Evolutionary conservation across 768 basidiomycete genomes (phyloP).

Genomic region (Trametes elegans): DNA sequence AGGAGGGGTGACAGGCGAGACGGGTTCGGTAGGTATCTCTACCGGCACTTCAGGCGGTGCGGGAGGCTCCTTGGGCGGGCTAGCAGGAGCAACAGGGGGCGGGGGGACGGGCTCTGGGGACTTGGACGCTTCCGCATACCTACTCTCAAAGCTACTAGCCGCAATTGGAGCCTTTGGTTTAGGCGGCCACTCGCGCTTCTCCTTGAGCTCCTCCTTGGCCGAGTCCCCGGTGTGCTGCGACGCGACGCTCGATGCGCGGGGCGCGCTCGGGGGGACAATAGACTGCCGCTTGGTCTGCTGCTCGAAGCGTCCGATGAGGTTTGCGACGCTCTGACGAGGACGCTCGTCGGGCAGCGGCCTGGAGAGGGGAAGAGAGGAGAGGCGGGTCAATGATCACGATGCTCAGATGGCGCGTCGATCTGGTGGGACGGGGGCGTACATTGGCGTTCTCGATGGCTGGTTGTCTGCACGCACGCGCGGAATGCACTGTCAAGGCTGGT

Average conservation of each 20-base stretch:
- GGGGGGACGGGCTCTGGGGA: conserved; percentile 15
- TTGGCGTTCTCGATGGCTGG: conserved; percentile 15
- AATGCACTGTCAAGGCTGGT: conserved; percentile 13
- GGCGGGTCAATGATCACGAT: conserved; percentile 12
- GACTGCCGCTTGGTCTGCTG: conserved; percentile 71
- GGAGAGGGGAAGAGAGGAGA: background rate
- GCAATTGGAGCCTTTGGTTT: conserved; percentile 21
- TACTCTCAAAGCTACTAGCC: background rate
- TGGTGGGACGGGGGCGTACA: conserved; percentile 16
- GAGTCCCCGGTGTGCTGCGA: conserved; percentile 66
- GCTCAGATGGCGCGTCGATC: conserved; percentile 19
- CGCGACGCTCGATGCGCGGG: conserved; percentile 65
- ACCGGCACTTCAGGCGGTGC: conserved; percentile 1
- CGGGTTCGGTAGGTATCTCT: conserved; percentile 12
- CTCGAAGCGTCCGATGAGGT: conserved; percentile 88
- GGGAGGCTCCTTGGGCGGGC: conserved; percentile 8
- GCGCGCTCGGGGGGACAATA: conserved; percentile 33
- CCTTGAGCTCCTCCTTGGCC: conserved; percentile 63
- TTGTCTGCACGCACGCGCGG: conserved; percentile 14
- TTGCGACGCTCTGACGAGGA: conserved; percentile 83
- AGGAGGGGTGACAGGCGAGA: conserved; percentile 9
- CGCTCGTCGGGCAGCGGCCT: conserved; percentile 90
- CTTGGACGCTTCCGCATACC: conserved; percentile 2
- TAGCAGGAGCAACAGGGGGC: conserved; percentile 5
- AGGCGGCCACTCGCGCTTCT: conserved; percentile 77